phyloP scores from a whole-genome alignment of 192 early-diverging fungal species.

The Hyaloraphidium curvatum region DNA sequence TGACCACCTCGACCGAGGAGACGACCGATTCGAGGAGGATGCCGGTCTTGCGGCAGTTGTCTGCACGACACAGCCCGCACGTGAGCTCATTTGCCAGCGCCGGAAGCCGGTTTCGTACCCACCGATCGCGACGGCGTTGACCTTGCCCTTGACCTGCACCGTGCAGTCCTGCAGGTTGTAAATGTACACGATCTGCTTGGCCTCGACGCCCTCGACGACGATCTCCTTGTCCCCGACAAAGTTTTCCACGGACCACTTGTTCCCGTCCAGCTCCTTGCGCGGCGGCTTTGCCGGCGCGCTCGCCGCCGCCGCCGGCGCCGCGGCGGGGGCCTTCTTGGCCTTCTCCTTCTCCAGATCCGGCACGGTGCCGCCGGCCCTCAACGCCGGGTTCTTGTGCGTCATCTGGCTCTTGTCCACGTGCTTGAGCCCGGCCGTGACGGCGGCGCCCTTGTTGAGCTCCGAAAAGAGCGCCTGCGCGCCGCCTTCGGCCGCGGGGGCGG shows the following conservation, averaged over 20 bases:
- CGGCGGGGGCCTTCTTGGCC: conserved; percentile 13
- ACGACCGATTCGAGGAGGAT: conserved; percentile 67
- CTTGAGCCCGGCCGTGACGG: conserved; percentile 55
- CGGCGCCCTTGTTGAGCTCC: conserved; percentile 61
- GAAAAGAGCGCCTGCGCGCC: conserved; percentile 47
- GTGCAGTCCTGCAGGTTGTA: conserved; percentile 84
- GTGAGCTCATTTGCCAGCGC: neutral
- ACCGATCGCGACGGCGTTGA: conserved; percentile 77
- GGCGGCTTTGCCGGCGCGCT: conserved; percentile 43
- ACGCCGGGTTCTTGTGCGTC: conserved; percentile 95
- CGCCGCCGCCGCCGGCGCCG: conserved; percentile 31
- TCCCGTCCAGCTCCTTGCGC: conserved; percentile 61
- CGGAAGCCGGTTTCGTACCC: too few relatives aligned
- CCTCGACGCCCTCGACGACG: conserved; percentile 57
- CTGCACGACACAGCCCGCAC: conserved; percentile 12
- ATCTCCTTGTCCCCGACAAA: conserved; percentile 49
- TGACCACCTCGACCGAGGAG: conserved; percentile 71
- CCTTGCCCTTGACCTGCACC: conserved; percentile 76
- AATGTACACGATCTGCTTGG: conserved; percentile 82
- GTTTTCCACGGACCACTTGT: conserved; percentile 93
- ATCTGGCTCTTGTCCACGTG: conserved; percentile 91
- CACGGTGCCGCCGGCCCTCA: conserved; percentile 50
- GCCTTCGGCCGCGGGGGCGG: neutral
- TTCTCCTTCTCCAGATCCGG: conserved; percentile 7
- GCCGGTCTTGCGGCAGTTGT: conserved; percentile 77